phyloP scores from a whole-genome alignment of 2,329 filamentous ascomycete species.

The Zasmidium angulare region DNA sequence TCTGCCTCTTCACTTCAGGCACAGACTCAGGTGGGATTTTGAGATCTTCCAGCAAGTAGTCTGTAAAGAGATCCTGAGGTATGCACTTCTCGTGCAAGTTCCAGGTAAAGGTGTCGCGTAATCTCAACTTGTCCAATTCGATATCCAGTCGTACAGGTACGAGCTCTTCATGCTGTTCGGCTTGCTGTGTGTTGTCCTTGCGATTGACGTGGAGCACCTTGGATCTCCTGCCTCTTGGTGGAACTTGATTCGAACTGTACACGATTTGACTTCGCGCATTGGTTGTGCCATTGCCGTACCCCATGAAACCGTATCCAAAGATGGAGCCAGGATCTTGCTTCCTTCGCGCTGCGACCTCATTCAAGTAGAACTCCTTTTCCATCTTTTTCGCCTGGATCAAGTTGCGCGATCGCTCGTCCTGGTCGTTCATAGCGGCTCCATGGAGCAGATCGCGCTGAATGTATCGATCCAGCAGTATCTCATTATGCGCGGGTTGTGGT shows the following conservation, averaged over 20 bases:
- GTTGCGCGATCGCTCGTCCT: slow-evolving; percentile 40
- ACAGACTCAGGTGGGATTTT: slow-evolving; percentile 69
- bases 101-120: slow-evolving; percentile 98
- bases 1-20: slow-evolving; percentile 52
- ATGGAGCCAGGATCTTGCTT: slow-evolving; percentile 58
- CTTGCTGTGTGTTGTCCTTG: slow-evolving; percentile 80
- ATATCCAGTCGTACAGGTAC: slow-evolving; percentile 90
- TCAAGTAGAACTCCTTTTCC: slow-evolving; percentile 66
- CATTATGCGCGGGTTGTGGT: slow-evolving; percentile 25
- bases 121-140: slow-evolving; percentile 90
- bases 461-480: slow-evolving; percentile 61
- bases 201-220: slow-evolving; percentile 70
- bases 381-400: slow-evolving; percentile 63
- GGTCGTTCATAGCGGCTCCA: slow-evolving; percentile 53
- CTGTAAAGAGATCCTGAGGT: slow-evolving; percentile 76
- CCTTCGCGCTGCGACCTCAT: slow-evolving; percentile 62
- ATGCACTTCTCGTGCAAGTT: slow-evolving; percentile 91
- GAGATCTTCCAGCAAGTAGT: slow-evolving; percentile 85
- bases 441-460: slow-evolving; percentile 63
- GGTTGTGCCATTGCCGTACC: slow-evolving; percentile 84
- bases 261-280: slow-evolving; percentile 68
- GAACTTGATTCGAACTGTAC: slow-evolving; percentile 75
- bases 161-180: slow-evolving; percentile 86
- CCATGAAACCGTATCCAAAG: slow-evolving; percentile 74
- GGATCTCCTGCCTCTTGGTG: slow-evolving; percentile 74